These are phyloP conservation scores for Pascua sp. DNA, from an alignment of 1,284 basidiomycete species.

Conservation along the genomic window DNA sequence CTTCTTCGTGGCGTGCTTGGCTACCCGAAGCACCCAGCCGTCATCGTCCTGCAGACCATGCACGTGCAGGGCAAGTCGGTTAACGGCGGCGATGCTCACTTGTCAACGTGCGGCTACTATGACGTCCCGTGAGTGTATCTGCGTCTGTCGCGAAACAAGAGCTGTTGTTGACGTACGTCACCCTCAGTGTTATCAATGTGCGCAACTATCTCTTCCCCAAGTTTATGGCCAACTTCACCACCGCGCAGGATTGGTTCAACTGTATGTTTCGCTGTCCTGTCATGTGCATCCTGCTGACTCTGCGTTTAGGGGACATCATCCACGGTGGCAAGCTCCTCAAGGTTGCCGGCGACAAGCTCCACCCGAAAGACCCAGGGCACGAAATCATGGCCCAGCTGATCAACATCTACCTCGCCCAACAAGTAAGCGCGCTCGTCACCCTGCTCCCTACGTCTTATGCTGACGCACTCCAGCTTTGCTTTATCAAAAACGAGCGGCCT, in stretches of 20 bases:
- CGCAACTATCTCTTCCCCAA: constrained; percentile 3
- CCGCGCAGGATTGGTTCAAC: constrained; percentile 2
- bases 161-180: not conserved
- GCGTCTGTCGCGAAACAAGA: not conserved
- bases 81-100: not conserved
- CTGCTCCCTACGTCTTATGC: not conserved
- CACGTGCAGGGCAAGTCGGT: not conserved
- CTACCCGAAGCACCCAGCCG: constrained; percentile 2
- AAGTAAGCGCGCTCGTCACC: not conserved
- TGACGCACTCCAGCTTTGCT: not conserved
- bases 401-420: constrained; percentile 5
- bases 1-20: not conserved
- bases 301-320: not conserved
- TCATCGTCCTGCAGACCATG: constrained; percentile 2
- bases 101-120: not conserved
- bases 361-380: not conserved
- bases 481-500: not conserved
- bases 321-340: not conserved
- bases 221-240: not conserved
- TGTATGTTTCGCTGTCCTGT: not conserved
- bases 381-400: constrained; percentile 2
- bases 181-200: not conserved
- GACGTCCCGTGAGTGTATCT: constrained; percentile 2
- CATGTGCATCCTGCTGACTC: too few relatives aligned
- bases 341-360: not conserved